Evolutionary conservation across 73 alveolate genomes (phyloP).

Genomic region (Paramecium bursaria): DNA sequence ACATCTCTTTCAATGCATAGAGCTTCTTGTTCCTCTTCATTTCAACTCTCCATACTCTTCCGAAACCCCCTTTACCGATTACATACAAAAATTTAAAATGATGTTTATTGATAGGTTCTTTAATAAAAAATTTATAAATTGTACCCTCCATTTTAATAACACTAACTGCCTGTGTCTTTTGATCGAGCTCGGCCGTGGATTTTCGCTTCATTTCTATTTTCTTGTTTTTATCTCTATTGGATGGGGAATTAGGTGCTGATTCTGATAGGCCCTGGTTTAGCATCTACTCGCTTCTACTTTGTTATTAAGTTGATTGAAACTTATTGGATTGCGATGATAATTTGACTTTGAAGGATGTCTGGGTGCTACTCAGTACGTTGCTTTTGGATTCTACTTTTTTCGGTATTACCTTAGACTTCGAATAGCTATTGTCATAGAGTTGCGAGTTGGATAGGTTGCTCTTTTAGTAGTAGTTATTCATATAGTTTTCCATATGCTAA

Average conservation of each 20-base stretch:
- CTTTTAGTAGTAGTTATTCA: constrained; percentile 43
- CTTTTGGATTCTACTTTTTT: constrained; percentile 57
- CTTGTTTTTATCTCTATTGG: constrained; percentile 10
- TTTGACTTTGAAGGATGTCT: constrained; percentile 39
- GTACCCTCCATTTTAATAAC: background rate
- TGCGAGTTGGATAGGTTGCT: constrained; percentile 35
- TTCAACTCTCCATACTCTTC: constrained; percentile 87
- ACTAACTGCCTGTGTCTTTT: constrained; percentile 33
- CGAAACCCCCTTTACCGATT: constrained; percentile 74
- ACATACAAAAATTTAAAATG: constrained; percentile 68
- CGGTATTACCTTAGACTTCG: constrained; percentile 46
- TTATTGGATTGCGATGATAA: background rate
- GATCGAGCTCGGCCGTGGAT: constrained; percentile 43
- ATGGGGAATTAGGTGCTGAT: constrained; percentile 60
- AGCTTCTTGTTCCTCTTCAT: constrained; percentile 76
- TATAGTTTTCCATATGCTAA: constrained; percentile 48
- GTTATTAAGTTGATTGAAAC: constrained; percentile 15
- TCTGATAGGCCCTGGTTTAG: constrained; percentile 25
- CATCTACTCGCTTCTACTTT: background rate
- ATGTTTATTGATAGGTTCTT: constrained; percentile 13
- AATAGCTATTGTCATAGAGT: constrained; percentile 54
- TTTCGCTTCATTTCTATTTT: constrained; percentile 49
- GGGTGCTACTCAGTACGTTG: constrained; percentile 11
- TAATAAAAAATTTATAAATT: background rate
- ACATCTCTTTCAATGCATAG: constrained; percentile 67